Evolutionary conservation across 2,329 filamentous ascomycete species (phyloP), one percentile per base, ranked within the genome.

Genomic region (Colletotrichum destructivum): DNA sequence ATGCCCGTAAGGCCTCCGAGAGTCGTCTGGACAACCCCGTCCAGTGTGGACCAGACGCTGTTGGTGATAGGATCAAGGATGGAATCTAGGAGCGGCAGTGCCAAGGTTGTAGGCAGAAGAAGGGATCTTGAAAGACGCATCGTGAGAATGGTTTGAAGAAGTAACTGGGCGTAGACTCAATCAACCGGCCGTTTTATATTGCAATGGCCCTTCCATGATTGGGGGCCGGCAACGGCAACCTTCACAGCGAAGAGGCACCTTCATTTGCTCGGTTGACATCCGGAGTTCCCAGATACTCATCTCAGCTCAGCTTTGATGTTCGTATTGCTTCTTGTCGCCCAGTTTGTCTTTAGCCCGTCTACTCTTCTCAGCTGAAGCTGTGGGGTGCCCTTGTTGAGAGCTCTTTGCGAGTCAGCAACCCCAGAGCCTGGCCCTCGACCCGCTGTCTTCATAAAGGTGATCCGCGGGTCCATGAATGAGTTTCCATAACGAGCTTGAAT

Each of bases 41-140:
- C 62, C 38, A 57, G 42, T 16, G 52, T 57, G 40, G 51, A 57
- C 62, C 62, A 65, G n/a, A 65, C 21, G 26, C 52, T 65, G 15
- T 26, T 23, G n/a, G 42, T 47, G 9, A 57, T 47, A 3, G 52
- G 62, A 6, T 65, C 2, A 26, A 65, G 21, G 40, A 65, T 44
- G 3, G 62, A 56, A 23, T 65, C n/a, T 7, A 65, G 42, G 13
- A 57, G 23, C n/a, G 15, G 62, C 13, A 42, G 31, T 35, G 31
- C 31, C 31, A 35, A 35, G 31, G 31, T 35, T 35, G 31, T 9
- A 9, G 62, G 26, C 23, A 47, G 38, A 42, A 56, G 23, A n/a
- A 35, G n/a, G 13, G 56, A 23, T 16, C 7, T 47, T 3, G 35
- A 56, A 38, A 8, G 26, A 44, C 21, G 40, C 40, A 56, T 64